Evolutionary conservation across 2,329 filamentous ascomycete genomes (phyloP), one percentile per base, ranked within the genome.

Genomic region (Uncinocarpus reesii): DNA sequence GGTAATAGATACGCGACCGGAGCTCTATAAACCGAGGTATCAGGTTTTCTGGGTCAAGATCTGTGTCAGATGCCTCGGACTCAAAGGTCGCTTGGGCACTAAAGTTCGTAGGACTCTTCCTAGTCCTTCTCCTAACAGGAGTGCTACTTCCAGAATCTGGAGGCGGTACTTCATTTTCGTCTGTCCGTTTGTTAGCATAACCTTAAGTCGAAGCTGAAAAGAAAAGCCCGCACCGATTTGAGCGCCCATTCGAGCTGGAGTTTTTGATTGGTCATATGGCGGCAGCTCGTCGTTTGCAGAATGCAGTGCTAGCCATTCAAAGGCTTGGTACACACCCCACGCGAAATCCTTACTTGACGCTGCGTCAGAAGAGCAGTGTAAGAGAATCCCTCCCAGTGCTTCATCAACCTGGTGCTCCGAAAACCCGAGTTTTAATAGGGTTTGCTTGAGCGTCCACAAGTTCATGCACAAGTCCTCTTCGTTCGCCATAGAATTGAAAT

Each of bases 301-400:
- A 61, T 92, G 79, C 55, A 86, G 72, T n/a, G 87, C 86, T 47
- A 96, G 75, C 86, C 88, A 95, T 57, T 95, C 86, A 16, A 98
- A 65, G 21, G 85, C 81, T 65, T 95, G 89, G 52, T 93, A 83
- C 29, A 96, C 69, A 7, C 89, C 88, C 85, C 87, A 94, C 11
- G 88, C 76, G 36, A 75, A 74, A 54, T 87, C 84, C 56, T 79
- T 83, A 52, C 70, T 68, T 8, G 51, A 60, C 18, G 70, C 59
- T 2, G 73, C 69, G 47, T 83, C 75, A 53, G 79, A 80, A 24
- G 80, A 74, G 23, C 80, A 79, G 55, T 84, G 81, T 35, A 81
- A 74, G 48, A 89, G 65, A 37, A 87, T 73, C 59, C 83, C 72
- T 55, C 77, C 75, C 51, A 94, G 62, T 7, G 77, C 80, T 37